These are phyloP conservation scores for Actinidia arguta DNA, from an alignment of 179 eudicot genomes.

Conservation along the genomic window DNA sequence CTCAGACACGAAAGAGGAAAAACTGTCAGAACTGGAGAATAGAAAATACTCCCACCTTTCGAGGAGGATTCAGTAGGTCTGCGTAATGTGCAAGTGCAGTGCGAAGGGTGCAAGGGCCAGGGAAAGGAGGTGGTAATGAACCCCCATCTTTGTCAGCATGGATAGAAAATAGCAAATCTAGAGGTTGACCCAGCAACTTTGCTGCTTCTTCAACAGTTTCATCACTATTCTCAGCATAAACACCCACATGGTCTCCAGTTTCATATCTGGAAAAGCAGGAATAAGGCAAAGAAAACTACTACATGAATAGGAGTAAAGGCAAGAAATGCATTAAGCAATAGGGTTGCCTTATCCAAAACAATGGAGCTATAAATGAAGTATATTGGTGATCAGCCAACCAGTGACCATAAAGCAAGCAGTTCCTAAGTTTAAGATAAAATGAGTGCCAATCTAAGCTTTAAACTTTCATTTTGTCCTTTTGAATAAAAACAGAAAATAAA, in stretches of 20 bases:
- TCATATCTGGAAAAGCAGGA: conserved; percentile 55
- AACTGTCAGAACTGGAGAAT: neutral
- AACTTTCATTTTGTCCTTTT: neutral
- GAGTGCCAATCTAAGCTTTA: neutral
- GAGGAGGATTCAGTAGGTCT: conserved; percentile 71
- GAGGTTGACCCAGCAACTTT: conserved; percentile 54
- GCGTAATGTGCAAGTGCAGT: conserved; percentile 71
- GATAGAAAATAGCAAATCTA: conserved; percentile 63
- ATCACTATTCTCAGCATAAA: conserved; percentile 64
- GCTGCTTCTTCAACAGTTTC: conserved; percentile 77
- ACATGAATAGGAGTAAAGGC: neutral
- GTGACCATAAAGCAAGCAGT: neutral
- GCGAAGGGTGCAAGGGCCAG: conserved; percentile 63
- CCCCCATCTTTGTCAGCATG: conserved; percentile 60
- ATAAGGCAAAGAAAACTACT: conserved; percentile 2
- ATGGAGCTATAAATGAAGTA: neutral
- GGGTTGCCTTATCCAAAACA: neutral
- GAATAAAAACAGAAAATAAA: neutral
- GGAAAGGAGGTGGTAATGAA: conserved; percentile 72
- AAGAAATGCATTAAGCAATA: neutral
- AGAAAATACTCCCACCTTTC: conserved; percentile 50
- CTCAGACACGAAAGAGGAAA: neutral
- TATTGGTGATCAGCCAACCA: neutral
- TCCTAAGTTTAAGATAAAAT: neutral
- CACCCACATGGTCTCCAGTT: conserved; percentile 89